Percentiles rank a stretch among this genome's conserved stretches.
Conservation (phyloP, 805 yeast genomes). For the Yarrowia keelungensis region DNA sequence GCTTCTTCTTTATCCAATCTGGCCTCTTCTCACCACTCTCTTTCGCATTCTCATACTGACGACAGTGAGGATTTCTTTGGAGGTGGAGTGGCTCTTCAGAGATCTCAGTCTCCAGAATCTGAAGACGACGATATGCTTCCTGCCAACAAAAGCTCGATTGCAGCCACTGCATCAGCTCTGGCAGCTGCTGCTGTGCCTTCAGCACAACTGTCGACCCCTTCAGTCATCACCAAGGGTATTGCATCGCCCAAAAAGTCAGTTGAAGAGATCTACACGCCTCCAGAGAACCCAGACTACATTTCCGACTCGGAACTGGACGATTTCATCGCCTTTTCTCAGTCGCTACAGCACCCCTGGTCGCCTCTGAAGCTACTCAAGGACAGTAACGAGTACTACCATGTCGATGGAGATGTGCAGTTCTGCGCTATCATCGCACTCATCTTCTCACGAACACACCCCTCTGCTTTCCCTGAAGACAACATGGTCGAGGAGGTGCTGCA, state of each 20-base stretch:
- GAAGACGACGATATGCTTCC: slow-evolving; percentile 11
- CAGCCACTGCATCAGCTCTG: slow-evolving; percentile 5
- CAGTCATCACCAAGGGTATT: not conserved
- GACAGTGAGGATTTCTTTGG: slow-evolving; percentile 30
- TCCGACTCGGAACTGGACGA: slow-evolving; percentile 24
- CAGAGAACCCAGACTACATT: slow-evolving; percentile 18
- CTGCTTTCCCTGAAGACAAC: slow-evolving; percentile 46
- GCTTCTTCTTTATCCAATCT: slow-evolving; percentile 8
- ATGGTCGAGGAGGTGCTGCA: slow-evolving; percentile 49
- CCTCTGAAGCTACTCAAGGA: slow-evolving; percentile 58
- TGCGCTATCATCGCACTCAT: slow-evolving; percentile 64
- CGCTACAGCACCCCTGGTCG: slow-evolving; percentile 60
- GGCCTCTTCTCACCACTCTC: slow-evolving; percentile 18
- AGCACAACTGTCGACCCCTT: not conserved
- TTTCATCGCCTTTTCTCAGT: slow-evolving; percentile 31
- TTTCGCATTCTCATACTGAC: slow-evolving; percentile 12
- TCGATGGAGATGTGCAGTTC: slow-evolving; percentile 70
- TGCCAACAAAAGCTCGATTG: not conserved
- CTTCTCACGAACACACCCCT: slow-evolving; percentile 56
- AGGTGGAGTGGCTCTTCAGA: slow-evolving; percentile 8
- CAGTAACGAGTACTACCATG: slow-evolving; percentile 61
- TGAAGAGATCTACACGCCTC: slow-evolving; percentile 20
- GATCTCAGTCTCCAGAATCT: slow-evolving; percentile 19
- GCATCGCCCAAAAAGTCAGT: slow-evolving; percentile 7
- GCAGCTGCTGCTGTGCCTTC: slow-evolving; percentile 13